Evolutionary conservation across 768 basidiomycete genomes (phyloP).

Genomic region (Goffeauzyma gilvescens): DNA sequence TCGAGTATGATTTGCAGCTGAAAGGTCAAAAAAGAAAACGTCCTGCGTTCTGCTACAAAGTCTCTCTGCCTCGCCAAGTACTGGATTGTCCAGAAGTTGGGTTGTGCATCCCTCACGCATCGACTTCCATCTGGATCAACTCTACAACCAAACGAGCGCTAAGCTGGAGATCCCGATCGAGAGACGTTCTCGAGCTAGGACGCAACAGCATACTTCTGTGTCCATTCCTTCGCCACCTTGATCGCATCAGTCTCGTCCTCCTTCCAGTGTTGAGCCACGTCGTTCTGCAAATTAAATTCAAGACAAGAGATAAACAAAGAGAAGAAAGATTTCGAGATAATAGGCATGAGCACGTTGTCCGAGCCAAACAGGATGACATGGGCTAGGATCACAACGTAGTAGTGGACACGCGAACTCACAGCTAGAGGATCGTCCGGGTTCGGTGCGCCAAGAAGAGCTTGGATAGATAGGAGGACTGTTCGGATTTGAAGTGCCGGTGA

Average conservation of each 20-base stretch:
- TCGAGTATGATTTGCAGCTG: no score
- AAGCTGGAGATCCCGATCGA: no score
- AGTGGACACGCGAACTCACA: slow-evolving; percentile 8
- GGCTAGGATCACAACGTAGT: not conserved
- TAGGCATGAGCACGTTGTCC: not conserved
- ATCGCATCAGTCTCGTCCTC: slow-evolving; percentile 88
- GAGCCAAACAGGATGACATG: not conserved
- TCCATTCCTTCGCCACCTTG: slow-evolving; percentile 86
- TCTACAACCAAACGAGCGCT: no score
- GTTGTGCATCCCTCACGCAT: no score
- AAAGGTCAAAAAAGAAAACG: no score
- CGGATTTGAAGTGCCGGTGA: slow-evolving; percentile 96
- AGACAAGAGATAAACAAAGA: not conserved
- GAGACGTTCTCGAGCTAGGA: no score
- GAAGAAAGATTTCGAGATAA: not conserved
- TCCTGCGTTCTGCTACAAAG: no score
- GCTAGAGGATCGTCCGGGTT: slow-evolving; percentile 46
- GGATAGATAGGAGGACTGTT: slow-evolving; percentile 86
- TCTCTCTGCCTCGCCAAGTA: no score
- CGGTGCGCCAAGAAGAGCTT: slow-evolving; percentile 86
- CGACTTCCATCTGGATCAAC: no score
- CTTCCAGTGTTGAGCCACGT: slow-evolving; percentile 86
- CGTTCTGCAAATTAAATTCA: slow-evolving; percentile 15
- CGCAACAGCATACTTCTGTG: slow-evolving; percentile 65
- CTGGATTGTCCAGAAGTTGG: no score